Evolutionary conservation across 768 basidiomycete species (phyloP).

Genomic region (Suillus discolor): DNA sequence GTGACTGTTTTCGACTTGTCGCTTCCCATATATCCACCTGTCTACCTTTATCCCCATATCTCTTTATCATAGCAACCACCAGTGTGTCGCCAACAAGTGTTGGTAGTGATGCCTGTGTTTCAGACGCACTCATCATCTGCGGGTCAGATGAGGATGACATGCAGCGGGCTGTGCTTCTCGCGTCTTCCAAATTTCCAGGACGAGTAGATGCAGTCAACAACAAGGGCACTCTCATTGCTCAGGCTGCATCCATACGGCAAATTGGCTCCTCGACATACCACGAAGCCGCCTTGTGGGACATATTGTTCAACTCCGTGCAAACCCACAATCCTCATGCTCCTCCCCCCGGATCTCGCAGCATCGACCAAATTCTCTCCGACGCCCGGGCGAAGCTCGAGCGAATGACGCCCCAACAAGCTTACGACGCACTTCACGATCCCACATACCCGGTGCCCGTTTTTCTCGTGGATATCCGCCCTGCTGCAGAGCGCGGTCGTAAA

Average conservation of each 20-base stretch:
- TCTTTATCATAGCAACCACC: conserved; percentile 58
- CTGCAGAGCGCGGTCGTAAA: conserved; percentile 53
- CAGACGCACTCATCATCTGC: conserved; percentile 57
- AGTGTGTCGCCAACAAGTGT: conserved; percentile 31
- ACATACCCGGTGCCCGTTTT: conserved; percentile 62
- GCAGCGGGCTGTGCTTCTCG: conserved; percentile 67
- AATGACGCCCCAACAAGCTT: conserved; percentile 60
- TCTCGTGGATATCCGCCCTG: conserved; percentile 78
- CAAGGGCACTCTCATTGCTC: conserved; percentile 33
- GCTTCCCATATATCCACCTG: conserved; percentile 47
- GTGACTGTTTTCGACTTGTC: conserved; percentile 58
- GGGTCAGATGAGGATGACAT: conserved; percentile 58
- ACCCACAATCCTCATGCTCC: conserved; percentile 60
- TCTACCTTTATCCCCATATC: conserved; percentile 44
- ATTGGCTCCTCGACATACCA: conserved; percentile 58
- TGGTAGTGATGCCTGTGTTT: conserved; percentile 9
- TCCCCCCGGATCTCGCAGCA: conserved; percentile 65
- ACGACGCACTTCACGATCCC: conserved; percentile 56
- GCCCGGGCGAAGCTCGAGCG: conserved; percentile 68
- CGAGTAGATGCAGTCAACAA: conserved; percentile 46
- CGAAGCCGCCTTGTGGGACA: conserved; percentile 67
- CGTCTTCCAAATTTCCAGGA: conserved; percentile 67
- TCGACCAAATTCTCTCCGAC: conserved; percentile 56
- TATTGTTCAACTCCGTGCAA: conserved; percentile 60
- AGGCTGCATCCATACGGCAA: conserved; percentile 50